Conservation (phyloP, 371 early-diverging fungal genomes). For the Syncephalastrum sp. region DNA sequence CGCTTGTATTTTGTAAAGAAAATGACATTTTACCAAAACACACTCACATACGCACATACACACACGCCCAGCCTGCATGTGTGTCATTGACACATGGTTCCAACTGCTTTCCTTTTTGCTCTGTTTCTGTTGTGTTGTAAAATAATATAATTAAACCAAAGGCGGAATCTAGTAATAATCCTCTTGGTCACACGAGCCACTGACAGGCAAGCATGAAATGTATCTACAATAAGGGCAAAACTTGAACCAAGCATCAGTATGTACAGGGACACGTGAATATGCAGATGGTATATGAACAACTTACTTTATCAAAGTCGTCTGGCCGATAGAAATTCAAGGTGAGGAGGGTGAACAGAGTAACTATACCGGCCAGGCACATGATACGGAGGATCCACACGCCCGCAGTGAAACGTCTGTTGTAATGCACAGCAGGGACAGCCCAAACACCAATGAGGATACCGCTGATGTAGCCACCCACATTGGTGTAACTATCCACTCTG, state of each 20-base stretch:
- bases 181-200: slow-evolving; percentile 14
- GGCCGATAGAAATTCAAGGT: slow-evolving; percentile 6
- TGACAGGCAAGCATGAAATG: slow-evolving; percentile 19
- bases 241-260: slow-evolving; percentile 1
- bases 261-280: not conserved
- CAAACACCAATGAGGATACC: slow-evolving; percentile 45
- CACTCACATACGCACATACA: too few relatives aligned
- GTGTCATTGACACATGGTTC: too few relatives aligned
- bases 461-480: slow-evolving; percentile 65
- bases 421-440: slow-evolving; percentile 28
- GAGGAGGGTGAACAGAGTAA: slow-evolving; percentile 6
- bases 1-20: too few relatives aligned
- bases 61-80: too few relatives aligned
- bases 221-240: slow-evolving; percentile 16
- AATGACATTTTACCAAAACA: too few relatives aligned
- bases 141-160: too few relatives aligned
- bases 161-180: too few relatives aligned
- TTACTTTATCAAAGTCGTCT: slow-evolving; percentile 12
- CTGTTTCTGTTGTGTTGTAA: too few relatives aligned
- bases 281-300: not conserved
- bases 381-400: slow-evolving; percentile 4
- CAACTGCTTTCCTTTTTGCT: too few relatives aligned
- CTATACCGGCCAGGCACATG: not conserved
- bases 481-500: slow-evolving; percentile 52
- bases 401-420: not conserved